Percentiles rank a stretch among this genome's conserved stretches.
Conservation (phyloP, 2,329 filamentous ascomycete species). For the Colletotrichum eremochloae region DNA sequence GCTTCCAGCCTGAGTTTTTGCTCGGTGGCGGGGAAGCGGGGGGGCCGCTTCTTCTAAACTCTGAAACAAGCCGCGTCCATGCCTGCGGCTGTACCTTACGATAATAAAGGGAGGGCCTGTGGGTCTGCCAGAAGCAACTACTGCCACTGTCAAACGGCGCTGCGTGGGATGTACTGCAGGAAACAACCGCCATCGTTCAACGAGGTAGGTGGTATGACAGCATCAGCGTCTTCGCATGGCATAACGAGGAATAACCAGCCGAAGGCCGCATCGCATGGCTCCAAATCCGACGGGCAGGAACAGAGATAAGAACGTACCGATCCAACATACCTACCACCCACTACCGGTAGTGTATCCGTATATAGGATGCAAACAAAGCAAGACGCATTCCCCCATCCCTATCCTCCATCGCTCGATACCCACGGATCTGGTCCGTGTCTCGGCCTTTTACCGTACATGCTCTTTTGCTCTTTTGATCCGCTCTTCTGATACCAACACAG, state of each 20-base stretch:
- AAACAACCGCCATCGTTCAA: not conserved
- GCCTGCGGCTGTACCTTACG: slow-evolving; percentile 12
- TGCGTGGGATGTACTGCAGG: not conserved
- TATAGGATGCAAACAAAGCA: not conserved
- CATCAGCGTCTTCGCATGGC: not conserved
- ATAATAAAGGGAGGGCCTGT: not conserved
- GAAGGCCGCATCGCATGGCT: slow-evolving; percentile 18
- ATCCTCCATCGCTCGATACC: not conserved
- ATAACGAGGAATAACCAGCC: slow-evolving; percentile 20
- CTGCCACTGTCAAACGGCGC: slow-evolving; percentile 13
- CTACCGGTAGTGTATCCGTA: not conserved
- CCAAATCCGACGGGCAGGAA: not conserved
- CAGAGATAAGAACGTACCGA: no score
- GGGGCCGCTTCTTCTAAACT: not conserved
- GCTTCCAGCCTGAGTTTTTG: not conserved
- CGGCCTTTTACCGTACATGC: slow-evolving; percentile 1
- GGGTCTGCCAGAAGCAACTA: not conserved
- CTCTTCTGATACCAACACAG: slow-evolving; percentile 25
- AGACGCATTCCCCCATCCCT: not conserved
- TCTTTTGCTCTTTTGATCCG: slow-evolving; percentile 21
- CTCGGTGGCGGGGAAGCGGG: not conserved
- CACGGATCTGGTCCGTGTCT: slow-evolving; percentile 14
- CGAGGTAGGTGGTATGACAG: not conserved
- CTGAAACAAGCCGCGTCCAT: slow-evolving; percentile 40
- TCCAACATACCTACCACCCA: not conserved